These are phyloP conservation scores for Pleurozium schreberi DNA, from an alignment of 225 moss, liverwort and hornwort species.

Conservation along the genomic window DNA sequence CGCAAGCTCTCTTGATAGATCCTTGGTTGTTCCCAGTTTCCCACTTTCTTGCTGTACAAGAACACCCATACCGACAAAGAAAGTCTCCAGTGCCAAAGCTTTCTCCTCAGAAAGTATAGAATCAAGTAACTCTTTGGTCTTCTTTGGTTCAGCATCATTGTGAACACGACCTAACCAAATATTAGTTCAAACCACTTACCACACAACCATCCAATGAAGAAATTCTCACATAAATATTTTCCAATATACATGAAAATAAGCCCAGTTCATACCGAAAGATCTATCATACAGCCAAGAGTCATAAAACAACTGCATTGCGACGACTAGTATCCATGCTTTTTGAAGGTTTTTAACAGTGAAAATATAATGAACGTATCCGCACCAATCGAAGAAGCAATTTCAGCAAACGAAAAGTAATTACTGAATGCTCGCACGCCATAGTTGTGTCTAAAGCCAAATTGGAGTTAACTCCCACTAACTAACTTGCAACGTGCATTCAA, in stretches of 20 bases:
- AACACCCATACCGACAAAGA: conserved; percentile 44
- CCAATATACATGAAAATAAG: not conserved
- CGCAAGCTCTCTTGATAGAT: not conserved
- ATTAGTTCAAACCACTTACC: too few species aligned
- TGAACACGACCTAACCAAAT: not conserved
- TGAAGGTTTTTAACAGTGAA: not conserved
- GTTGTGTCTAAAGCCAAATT: not conserved
- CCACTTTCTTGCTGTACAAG: conserved; percentile 46
- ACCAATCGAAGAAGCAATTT: not conserved
- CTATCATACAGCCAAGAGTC: not conserved
- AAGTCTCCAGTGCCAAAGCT: conserved; percentile 39
- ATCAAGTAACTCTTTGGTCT: conserved; percentile 17
- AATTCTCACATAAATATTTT: not conserved
- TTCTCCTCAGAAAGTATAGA: conserved; percentile 33
- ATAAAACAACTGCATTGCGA: not conserved
- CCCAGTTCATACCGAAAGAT: not conserved
- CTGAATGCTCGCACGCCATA: not conserved
- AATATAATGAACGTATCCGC: too few species aligned
- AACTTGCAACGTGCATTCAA: not conserved
- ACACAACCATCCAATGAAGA: not conserved
- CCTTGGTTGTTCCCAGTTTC: conserved; percentile 9
- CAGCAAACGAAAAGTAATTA: not conserved
- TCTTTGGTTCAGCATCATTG: not conserved
- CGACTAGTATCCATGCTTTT: not conserved
- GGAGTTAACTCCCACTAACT: not conserved